Evolutionary conservation across 257 asterid genomes (phyloP).

Genomic region (Lycium barbarum): DNA sequence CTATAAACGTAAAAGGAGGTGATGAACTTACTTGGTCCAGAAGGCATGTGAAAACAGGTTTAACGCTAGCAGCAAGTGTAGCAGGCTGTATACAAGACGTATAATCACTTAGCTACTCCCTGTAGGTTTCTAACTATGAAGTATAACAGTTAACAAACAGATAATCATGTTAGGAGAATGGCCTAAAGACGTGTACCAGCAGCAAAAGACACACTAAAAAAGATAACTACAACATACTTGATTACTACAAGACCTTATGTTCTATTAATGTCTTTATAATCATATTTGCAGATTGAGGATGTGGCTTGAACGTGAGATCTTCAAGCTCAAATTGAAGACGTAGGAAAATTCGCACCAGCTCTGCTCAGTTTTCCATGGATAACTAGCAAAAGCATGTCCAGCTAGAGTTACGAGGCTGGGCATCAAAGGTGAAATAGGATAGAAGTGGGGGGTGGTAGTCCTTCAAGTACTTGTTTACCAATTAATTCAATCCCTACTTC

Average conservation of each 20-base stretch:
- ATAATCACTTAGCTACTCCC: constrained; percentile 32
- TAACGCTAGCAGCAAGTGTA: constrained; percentile 77
- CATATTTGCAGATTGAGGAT: too few species aligned
- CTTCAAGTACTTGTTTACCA: too few species aligned
- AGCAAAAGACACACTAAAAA: constrained; percentile 6
- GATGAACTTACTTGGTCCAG: constrained; percentile 75
- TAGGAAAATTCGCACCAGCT: background rate
- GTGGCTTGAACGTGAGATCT: too few species aligned
- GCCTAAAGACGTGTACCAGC: background rate
- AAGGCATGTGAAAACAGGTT: constrained; percentile 90
- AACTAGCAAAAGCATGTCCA: background rate
- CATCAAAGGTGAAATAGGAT: background rate
- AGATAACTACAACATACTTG: background rate
- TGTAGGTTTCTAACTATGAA: background rate
- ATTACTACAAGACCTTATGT: background rate
- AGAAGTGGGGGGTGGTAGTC: too few species aligned
- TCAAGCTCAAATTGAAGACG: background rate
- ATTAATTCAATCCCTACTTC: too few species aligned
- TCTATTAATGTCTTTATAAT: background rate
- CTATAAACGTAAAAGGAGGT: constrained; percentile 29
- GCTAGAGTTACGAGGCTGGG: background rate
- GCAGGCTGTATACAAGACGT: constrained; percentile 72
- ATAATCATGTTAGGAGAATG: background rate
- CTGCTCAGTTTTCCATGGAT: background rate
- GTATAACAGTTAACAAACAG: background rate